Evolutionary conservation across 805 yeast genomes (phyloP).

Genomic region (Wickerhamomyces ciferrii): DNA sequence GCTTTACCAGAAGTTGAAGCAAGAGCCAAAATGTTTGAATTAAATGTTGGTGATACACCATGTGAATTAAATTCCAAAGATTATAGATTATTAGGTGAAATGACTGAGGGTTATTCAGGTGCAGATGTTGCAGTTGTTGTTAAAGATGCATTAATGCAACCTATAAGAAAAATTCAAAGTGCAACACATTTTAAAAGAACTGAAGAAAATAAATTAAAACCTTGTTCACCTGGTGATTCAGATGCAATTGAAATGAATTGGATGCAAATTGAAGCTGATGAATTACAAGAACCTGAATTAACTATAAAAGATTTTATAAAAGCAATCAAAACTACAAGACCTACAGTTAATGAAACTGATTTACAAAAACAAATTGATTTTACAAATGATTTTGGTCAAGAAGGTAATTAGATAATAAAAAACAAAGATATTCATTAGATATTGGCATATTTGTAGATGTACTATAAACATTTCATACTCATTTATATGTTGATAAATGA

Average conservation of each 20-base stretch:
- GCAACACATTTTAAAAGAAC: slow-evolving; percentile 89
- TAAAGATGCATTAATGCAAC: slow-evolving; percentile 96
- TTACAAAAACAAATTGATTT: slow-evolving; percentile 78
- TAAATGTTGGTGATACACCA: slow-evolving; percentile 88
- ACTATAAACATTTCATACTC: neutral
- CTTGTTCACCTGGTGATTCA: slow-evolving; percentile 95
- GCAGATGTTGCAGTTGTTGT: slow-evolving; percentile 96
- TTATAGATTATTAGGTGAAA: slow-evolving; percentile 71
- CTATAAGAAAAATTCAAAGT: slow-evolving; percentile 88
- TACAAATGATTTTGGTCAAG: slow-evolving; percentile 95
- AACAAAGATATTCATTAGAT: neutral
- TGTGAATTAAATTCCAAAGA: slow-evolving; percentile 72
- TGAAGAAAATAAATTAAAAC: slow-evolving; percentile 55
- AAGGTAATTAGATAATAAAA: slow-evolving; percentile 63
- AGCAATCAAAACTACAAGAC: slow-evolving; percentile 86
- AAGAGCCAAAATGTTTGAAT: slow-evolving; percentile 87
- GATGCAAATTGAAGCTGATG: slow-evolving; percentile 88
- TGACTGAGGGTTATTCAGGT: slow-evolving; percentile 98
- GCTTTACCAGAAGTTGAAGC: slow-evolving; percentile 94
- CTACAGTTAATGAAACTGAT: slow-evolving; percentile 88
- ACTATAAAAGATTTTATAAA: slow-evolving; percentile 89
- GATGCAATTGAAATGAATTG: slow-evolving; percentile 88
- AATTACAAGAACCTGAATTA: slow-evolving; percentile 83
- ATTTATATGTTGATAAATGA: slow-evolving; percentile 34
- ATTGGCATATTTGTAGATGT: neutral